Conservation (phyloP, 805 yeast species). For the Yamadazyma tumulicola region DNA sequence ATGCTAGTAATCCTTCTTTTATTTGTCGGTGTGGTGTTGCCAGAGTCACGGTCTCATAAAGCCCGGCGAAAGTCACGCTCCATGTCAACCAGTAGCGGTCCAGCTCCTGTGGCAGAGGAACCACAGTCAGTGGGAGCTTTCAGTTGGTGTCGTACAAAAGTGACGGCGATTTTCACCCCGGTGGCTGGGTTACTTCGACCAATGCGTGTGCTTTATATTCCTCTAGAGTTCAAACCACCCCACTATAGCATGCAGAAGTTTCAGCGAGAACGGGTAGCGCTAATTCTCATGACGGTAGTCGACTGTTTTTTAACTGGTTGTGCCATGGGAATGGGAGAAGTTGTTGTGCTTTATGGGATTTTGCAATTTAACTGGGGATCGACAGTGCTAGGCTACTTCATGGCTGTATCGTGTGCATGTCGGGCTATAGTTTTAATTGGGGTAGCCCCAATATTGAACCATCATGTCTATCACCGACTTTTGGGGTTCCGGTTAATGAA, state of each 20-base stretch:
- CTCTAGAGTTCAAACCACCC: constrained; percentile 30
- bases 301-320: constrained; percentile 40
- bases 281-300: constrained; percentile 44
- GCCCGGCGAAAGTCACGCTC: constrained; percentile 53
- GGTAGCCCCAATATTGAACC: constrained; percentile 47
- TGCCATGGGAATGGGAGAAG: constrained; percentile 18
- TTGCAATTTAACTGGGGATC: constrained; percentile 53
- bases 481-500: constrained; percentile 29
- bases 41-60: constrained; percentile 61
- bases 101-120: background rate
- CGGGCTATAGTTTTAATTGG: constrained; percentile 48
- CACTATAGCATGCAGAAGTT: constrained; percentile 14
- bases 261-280: constrained; percentile 27
- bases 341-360: constrained; percentile 51
- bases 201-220: constrained; percentile 51
- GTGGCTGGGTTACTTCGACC: constrained; percentile 39
- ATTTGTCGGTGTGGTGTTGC: constrained; percentile 36
- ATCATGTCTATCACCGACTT: constrained; percentile 31
- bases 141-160: background rate
- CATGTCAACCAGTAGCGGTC: constrained; percentile 18
- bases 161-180: background rate
- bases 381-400: constrained; percentile 50
- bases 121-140: background rate
- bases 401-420: constrained; percentile 49
- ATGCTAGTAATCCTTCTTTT: constrained; percentile 28